Evolutionary conservation across 2,329 filamentous ascomycete species (phyloP), one percentile per base, ranked within the genome.

Genomic region (Macrophomina phaseolina): DNA sequence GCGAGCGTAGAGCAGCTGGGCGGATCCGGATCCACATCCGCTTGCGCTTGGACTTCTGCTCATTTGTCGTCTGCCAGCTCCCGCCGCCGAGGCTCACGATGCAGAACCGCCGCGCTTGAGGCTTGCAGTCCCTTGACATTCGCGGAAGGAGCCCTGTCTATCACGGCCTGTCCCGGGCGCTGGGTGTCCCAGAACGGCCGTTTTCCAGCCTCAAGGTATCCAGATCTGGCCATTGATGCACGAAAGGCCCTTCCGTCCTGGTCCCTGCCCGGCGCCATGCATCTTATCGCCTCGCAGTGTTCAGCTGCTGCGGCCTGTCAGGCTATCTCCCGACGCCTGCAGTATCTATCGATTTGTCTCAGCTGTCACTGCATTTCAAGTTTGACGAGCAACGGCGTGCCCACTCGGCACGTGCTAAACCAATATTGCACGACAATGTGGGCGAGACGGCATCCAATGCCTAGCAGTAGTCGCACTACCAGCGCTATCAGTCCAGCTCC

Each of bases 321-420:
- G 58, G 49, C 5, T 45, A 62, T 62, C 58, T 49, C 58, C 58
- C 45, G 58, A 38, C 32, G 58, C 11, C 58, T 62, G 58, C 58
- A 62, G 58, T 30, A 49, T 61, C 56, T 61, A 61, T 62, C 58
- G 58, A 36, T 62, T 62, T 23, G 58, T 23, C 42, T 62, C 56
- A 61, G 56, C 56, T 48, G 52, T 30, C 40, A 36, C 42, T 36
- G 58, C 58, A 30, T 62, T n/a, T 62, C 58, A 11, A 62, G 58
- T 62, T 45, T 62, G 58, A 62, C 58, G 58, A 62, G 58, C 58
- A 62, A 40, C 40, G 32, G 32, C 53, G 53, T 18, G 8, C 11
- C 53, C 18, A 32, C 53, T 45, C 23, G 34, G 40, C 53, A 56
- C 34, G 56, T 60, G 56, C 56, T 16, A 16, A 32, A 49, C 16